phyloP scores from a whole-genome alignment of 2,329 filamentous ascomycete genomes.

The Talaromyces atroroseus region DNA sequence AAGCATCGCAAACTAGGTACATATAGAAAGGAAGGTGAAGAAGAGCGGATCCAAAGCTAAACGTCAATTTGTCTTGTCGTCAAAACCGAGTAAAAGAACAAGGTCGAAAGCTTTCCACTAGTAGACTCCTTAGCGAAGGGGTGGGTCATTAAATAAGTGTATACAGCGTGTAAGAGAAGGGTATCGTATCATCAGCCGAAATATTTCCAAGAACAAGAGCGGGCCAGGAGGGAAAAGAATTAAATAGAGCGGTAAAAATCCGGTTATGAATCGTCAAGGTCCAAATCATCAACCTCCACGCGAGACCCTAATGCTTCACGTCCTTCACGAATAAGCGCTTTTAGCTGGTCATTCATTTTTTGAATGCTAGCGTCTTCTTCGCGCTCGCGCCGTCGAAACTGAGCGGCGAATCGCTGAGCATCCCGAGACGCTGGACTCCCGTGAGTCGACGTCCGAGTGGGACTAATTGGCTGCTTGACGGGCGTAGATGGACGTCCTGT shows the following conservation, averaged over 20 bases:
- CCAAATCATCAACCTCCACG: constrained; percentile 55
- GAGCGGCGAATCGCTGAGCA: constrained; percentile 67
- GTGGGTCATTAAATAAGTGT: background rate
- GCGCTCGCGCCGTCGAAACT: constrained; percentile 65
- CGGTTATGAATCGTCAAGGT: constrained; percentile 24
- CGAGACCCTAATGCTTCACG: constrained; percentile 76
- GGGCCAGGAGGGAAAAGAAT: background rate
- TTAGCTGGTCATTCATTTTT: constrained; percentile 70
- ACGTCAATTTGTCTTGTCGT: background rate
- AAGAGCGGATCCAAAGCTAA: background rate
- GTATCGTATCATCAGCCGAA: constrained; percentile 8
- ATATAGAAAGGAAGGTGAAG: background rate
- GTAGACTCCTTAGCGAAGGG: background rate
- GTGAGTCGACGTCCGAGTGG: constrained; percentile 17
- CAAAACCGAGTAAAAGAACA: background rate
- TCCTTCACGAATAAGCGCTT: constrained; percentile 84
- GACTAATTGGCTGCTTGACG: constrained; percentile 22
- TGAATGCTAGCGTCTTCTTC: constrained; percentile 75
- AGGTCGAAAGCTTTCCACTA: background rate
- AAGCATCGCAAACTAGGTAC: background rate
- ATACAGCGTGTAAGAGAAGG: background rate
- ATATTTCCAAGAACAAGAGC: background rate
- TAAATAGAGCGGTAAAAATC: background rate
- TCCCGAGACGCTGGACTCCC: constrained; percentile 46
- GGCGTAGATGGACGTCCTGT: constrained; percentile 21